Percentiles rank a stretch among this genome's conserved stretches.
Conservation (phyloP, 2,329 filamentous ascomycete genomes). For the Alternaria burnsii region DNA sequence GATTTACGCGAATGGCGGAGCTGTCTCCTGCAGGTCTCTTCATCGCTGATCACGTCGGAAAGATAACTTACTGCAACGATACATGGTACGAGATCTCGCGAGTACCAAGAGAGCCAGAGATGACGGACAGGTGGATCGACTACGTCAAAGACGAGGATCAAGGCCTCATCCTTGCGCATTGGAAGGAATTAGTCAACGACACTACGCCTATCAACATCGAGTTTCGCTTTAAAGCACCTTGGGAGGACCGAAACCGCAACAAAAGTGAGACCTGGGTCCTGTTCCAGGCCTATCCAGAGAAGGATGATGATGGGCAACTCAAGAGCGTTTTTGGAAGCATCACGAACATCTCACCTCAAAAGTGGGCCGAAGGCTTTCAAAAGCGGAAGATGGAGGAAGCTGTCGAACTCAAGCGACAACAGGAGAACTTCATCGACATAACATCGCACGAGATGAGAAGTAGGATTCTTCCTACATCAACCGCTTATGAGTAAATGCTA, state of each 20-base stretch:
- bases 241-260: constrained; percentile 64
- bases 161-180: constrained; percentile 65
- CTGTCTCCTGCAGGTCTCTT: constrained; percentile 86
- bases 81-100: constrained; percentile 75
- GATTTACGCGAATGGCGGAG: constrained; percentile 85
- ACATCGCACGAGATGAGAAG: constrained; percentile 78
- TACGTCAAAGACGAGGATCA: constrained; percentile 74
- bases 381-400: constrained; percentile 81
- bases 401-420: constrained; percentile 79
- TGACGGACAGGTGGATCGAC: constrained; percentile 74
- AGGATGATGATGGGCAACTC: constrained; percentile 67
- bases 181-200: constrained; percentile 68
- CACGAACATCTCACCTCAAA: constrained; percentile 86
- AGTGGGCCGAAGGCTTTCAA: constrained; percentile 83
- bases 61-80: constrained; percentile 82
- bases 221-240: constrained; percentile 76
- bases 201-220: constrained; percentile 73
- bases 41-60: constrained; percentile 75
- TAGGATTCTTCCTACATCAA: background rate
- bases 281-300: constrained; percentile 79
- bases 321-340: constrained; percentile 83
- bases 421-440: constrained; percentile 84
- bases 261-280: constrained; percentile 77
- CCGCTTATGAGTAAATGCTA: background rate
- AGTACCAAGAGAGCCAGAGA: constrained; percentile 67